These are phyloP conservation scores for Nakataea oryzae DNA, from an alignment of 2,329 filamentous ascomycete species.

Conservation along the genomic window DNA sequence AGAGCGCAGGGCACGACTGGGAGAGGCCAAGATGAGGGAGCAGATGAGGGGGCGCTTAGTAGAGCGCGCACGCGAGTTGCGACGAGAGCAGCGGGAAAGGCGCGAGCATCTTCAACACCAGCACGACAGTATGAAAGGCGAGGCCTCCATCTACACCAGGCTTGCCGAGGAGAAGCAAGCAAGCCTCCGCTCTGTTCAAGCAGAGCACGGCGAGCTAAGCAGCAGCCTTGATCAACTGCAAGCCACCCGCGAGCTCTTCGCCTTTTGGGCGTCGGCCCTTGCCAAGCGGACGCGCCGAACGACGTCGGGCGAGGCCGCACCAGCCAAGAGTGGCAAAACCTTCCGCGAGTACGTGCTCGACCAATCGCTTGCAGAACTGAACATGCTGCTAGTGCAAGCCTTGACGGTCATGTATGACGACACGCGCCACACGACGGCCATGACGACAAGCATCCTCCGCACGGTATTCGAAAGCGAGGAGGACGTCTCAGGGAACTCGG, in stretches of 20 bases:
- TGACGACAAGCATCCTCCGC: constrained; percentile 15
- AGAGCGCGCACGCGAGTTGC: too few species aligned
- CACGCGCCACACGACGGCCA: constrained; percentile 13
- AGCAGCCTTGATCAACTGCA: neutral
- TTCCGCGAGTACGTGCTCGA: constrained; percentile 17
- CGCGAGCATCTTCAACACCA: neutral
- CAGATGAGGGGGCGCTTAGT: too few species aligned
- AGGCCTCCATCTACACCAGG: neutral
- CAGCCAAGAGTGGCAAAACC: constrained; percentile 8
- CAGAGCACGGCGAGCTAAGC: neutral
- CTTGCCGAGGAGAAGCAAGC: neutral
- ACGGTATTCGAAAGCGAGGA: constrained; percentile 12
- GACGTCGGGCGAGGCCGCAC: neutral
- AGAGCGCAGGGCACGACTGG: neutral
- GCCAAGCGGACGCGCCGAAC: neutral
- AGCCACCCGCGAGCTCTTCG: neutral
- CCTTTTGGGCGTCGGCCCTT: neutral
- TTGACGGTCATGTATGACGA: constrained; percentile 18
- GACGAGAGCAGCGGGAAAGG: too few species aligned
- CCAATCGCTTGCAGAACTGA: constrained; percentile 17
- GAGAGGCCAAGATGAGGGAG: neutral
- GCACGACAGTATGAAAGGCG: neutral
- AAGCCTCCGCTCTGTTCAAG: neutral
- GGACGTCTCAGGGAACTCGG: neutral
- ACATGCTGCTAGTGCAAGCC: constrained; percentile 15